Conservation (phyloP, 2,329 filamentous ascomycete species). For the Penicillium oxalicum region DNA sequence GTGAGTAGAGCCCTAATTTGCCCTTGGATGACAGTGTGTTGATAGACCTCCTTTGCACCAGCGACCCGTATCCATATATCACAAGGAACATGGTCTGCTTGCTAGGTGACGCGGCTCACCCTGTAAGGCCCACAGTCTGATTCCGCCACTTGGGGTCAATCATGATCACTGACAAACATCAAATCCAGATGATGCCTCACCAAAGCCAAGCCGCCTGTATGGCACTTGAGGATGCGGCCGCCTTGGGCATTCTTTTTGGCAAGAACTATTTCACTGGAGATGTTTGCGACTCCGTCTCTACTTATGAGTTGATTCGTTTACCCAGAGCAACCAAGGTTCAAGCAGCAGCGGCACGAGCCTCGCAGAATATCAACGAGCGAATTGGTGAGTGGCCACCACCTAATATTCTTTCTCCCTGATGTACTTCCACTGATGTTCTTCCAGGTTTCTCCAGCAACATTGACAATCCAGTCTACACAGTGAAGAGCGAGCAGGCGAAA, state of each 20-base stretch:
- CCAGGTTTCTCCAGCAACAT: conserved; percentile 59
- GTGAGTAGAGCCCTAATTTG: neutral
- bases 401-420: neutral
- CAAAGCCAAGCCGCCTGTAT: conserved; percentile 65
- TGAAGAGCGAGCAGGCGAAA: conserved; percentile 55
- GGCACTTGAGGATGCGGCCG: conserved; percentile 62
- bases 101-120: conserved; percentile 62
- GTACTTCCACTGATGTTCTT: conserved; percentile 16
- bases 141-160: neutral
- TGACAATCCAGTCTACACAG: conserved; percentile 52
- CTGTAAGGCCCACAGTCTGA: conserved; percentile 19
- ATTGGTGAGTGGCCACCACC: conserved; percentile 42
- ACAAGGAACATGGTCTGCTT: conserved; percentile 50
- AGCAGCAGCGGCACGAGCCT: conserved; percentile 52
- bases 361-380: conserved; percentile 57
- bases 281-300: conserved; percentile 42
- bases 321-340: conserved; percentile 54
- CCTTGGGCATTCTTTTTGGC: conserved; percentile 58
- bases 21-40: neutral
- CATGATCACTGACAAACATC: neutral
- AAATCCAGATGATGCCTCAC: conserved; percentile 55
- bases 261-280: conserved; percentile 44
- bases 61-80: conserved; percentile 54
- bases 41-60: neutral
- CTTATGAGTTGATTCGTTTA: conserved; percentile 49